phyloP scores from a whole-genome alignment of 352 stramenopile species.

The Pythium scleroteichum region DNA sequence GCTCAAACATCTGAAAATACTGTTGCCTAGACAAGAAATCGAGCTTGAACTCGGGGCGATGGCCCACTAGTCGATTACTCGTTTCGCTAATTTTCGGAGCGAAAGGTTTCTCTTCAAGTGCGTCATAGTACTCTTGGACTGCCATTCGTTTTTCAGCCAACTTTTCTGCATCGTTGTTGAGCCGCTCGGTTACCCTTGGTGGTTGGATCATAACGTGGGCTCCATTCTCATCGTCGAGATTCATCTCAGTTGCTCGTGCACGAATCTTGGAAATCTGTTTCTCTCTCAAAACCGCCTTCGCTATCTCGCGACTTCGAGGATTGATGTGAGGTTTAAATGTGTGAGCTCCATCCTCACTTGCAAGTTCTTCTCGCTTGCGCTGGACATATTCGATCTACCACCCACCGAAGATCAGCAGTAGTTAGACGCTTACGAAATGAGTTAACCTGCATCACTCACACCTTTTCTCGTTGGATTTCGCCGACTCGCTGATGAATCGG shows the following conservation, averaged over 20 bases:
- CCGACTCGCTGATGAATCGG: conserved; percentile 66
- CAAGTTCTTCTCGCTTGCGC: conserved; percentile 49
- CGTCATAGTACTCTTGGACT: conserved; percentile 73
- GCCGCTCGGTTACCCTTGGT: conserved; percentile 50
- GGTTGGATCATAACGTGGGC: conserved; percentile 17
- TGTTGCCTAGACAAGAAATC: conserved; percentile 71
- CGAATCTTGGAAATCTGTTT: conserved; percentile 21
- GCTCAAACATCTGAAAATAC: conserved; percentile 68
- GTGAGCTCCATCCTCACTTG: conserved; percentile 33
- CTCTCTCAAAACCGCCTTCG: conserved; percentile 38
- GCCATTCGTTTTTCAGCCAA: conserved; percentile 47
- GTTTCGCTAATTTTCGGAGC: conserved; percentile 59
- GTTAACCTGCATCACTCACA: conserved; percentile 29
- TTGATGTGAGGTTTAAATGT: conserved; percentile 69
- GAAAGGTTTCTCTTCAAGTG: conserved; percentile 60
- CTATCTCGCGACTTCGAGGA: conserved; percentile 65
- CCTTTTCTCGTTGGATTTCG: conserved; percentile 69
- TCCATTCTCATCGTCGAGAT: conserved; percentile 19
- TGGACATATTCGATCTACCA: conserved; percentile 46
- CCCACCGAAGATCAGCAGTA: no score
- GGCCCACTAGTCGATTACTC: conserved; percentile 50
- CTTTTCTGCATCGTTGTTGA: conserved; percentile 52
- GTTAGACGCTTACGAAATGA: no score
- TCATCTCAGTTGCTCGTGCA: conserved; percentile 3
- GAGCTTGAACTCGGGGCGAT: conserved; percentile 75